Conservation (phyloP, 805 yeast genomes). For the Candida sakaeoensis region DNA sequence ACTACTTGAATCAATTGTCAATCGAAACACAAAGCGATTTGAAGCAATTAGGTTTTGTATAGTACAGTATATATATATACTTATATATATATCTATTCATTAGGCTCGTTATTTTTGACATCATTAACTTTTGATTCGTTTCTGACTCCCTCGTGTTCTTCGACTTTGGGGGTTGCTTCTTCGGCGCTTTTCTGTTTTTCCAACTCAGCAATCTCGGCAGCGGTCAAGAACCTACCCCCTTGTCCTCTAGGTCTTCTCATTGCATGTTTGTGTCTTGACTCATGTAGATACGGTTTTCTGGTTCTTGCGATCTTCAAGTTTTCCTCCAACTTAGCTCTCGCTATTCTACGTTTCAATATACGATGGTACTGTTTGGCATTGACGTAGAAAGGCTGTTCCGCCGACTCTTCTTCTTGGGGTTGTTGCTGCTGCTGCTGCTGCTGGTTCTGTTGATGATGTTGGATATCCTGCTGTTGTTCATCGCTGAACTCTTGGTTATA, state of each 20-base stretch:
- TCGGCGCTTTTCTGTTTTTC: slow-evolving; percentile 21
- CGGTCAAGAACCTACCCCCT: slow-evolving; percentile 95
- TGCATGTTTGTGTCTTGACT: slow-evolving; percentile 97
- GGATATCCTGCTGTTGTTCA: slow-evolving; percentile 7
- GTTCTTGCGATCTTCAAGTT: slow-evolving; percentile 82
- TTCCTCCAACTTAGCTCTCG: slow-evolving; percentile 91
- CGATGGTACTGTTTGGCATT: slow-evolving; percentile 98
- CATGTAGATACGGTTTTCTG: slow-evolving; percentile 91
- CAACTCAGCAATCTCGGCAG: slow-evolving; percentile 60
- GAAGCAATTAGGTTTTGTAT: slow-evolving; percentile 12
- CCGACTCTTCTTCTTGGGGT: slow-evolving; percentile 13
- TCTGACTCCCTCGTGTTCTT: slow-evolving; percentile 22
- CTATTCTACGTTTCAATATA: slow-evolving; percentile 86
- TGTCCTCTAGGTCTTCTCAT: slow-evolving; percentile 99
- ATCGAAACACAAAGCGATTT: slow-evolving; percentile 6
- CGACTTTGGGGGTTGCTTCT: slow-evolving; percentile 27
- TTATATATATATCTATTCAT: background rate
- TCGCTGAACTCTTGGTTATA: slow-evolving; percentile 10
- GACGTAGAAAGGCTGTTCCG: slow-evolving; percentile 92
- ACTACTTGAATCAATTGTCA: slow-evolving; percentile 24
- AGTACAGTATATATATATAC: slow-evolving; percentile 1
- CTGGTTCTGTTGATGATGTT: too few relatives aligned
- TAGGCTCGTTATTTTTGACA: background rate
- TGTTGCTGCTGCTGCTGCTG: too few relatives aligned
- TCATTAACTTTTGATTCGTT: background rate